Base-by-base conservation (phyloP, 1,284 basidiomycete species). In the Irpex rosettiformis region DNA sequence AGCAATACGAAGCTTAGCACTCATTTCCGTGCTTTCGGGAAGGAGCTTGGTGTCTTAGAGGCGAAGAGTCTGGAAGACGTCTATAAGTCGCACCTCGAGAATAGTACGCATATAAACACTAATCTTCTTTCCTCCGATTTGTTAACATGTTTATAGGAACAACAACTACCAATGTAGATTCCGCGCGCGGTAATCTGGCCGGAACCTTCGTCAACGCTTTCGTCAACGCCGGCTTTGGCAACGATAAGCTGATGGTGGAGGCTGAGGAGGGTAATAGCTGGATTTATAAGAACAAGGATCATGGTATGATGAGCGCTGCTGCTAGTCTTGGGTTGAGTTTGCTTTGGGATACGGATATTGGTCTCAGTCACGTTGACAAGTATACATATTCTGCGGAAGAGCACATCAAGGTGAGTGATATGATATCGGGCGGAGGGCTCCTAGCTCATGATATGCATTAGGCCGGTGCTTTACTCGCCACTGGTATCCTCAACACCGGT, bases 241-340 rank as follows among this genome's bases (percentile, higher is more conserved):
- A 99, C 72, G 97, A 99, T 72, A 98, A 97, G 73, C 84, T 99
- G 58, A 96, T 99, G 90, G 95, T 96, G 3, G 89, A 91, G 67
- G 96, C 96, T 0, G 91, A 94, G 59, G 96, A 98, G 69, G 96
- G 96, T 22, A 92, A 89, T 73, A 96, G 93, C 66, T 99, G 96
- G 93, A 95, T 99, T 64, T 99, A 99, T 82, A 98, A 98, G 84
- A 98, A 98, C 79, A 98, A 98, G 77, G 96, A 98, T 58, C 91
- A 97, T 62, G 93, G 92, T 59, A 98, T 98, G 94, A 88, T 97
- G 81, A 95, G 93, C 63, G 97, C 97, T 18, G 86, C 96, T 21
- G 97, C 97, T 2, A 96, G 93, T 61, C 83, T 98, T 56, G 97
- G 97, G 52, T 81, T 99, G 59, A 92, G 91, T 73, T 78, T 98